Conservation (phyloP, 768 basidiomycete species). For the Tephrocybe sp. region DNA sequence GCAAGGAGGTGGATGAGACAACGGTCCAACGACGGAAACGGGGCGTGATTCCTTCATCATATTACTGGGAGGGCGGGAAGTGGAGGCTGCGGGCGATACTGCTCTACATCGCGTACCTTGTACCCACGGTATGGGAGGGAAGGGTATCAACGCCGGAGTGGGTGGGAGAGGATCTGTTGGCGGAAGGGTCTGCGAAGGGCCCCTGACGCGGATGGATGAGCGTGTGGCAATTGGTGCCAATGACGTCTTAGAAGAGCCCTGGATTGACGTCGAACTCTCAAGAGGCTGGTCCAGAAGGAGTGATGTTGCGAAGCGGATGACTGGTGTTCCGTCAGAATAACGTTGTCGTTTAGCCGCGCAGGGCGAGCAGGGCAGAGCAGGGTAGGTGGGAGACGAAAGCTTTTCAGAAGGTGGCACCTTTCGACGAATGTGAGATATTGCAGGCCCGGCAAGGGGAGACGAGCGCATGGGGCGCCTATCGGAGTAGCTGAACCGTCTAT, state of each 20-base stretch:
- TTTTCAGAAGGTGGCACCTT: no score
- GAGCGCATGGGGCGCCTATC: constrained; percentile 36
- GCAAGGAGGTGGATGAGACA: no score
- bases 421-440: constrained; percentile 25
- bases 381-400: no score
- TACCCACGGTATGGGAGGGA: not conserved
- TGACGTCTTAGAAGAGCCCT: constrained; percentile 3
- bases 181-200: no score
- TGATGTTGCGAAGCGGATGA: constrained; percentile 10
- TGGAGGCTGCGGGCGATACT: no score
- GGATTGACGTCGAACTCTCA: not conserved
- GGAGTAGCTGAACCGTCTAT: constrained; percentile 11
- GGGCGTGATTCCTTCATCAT: no score
- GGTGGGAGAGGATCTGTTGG: not conserved
- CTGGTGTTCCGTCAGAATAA: no score
- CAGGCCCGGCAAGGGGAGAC: constrained; percentile 43
- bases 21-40: no score
- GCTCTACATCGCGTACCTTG: no score
- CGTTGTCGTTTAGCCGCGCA: no score
- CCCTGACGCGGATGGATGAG: not conserved
- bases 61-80: no score
- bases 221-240: not conserved
- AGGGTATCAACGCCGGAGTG: not conserved
- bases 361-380: no score
- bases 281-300: not conserved